Evolutionary conservation across 192 early-diverging fungal genomes (phyloP), one percentile per base, ranked within the genome.

Genomic region (Bifiguratus adelaidae): DNA sequence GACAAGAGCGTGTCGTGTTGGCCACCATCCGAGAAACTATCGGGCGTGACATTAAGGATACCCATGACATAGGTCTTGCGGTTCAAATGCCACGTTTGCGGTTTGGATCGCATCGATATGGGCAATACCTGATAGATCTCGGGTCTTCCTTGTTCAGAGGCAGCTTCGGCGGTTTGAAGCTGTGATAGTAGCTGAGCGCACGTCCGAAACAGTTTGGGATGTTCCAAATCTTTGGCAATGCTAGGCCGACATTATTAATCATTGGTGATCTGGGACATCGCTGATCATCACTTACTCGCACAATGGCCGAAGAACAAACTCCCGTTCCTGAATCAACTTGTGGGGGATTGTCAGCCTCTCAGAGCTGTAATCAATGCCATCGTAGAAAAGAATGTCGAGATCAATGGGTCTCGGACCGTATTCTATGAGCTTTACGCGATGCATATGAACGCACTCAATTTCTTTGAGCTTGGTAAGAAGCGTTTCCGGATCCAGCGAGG

Each of bases 1-100:
- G 22, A 61, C 57, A 24, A 68, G 50, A 1, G 89, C 89, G 12
- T 76, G 71, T 20, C 55, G 61, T 76, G 81, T 33, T 76, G 55
- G 33, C 93, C 94, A 50, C 94, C 95, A 56, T 99, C 95, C 40
- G 81, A 85, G 58, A 99, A 99, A 52, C 85, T 88, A 61, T 99
- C 95, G 5, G 95, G 94, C 0, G 95, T 99, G 27, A 89, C 85
- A 48, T 97, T 99, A 22, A 99, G 69, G 28, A 99, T 94, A 22
- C 92, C 95, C 95, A 99, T 99, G 44, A 92, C 66, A 40, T 77
- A 71, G 0, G 94, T 95, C 42, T 78, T 73, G 19, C 60, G 52
- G 41, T 58, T 53, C 80, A 79, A 86, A 18, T 47, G 53, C 73
- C 79, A 88, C 1, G 79, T 18, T 3, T 6, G 15, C 52, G 47